These are phyloP conservation scores for Ophiostoma sp. DNA, from an alignment of 2,329 filamentous ascomycete genomes.

Conservation along the genomic window DNA sequence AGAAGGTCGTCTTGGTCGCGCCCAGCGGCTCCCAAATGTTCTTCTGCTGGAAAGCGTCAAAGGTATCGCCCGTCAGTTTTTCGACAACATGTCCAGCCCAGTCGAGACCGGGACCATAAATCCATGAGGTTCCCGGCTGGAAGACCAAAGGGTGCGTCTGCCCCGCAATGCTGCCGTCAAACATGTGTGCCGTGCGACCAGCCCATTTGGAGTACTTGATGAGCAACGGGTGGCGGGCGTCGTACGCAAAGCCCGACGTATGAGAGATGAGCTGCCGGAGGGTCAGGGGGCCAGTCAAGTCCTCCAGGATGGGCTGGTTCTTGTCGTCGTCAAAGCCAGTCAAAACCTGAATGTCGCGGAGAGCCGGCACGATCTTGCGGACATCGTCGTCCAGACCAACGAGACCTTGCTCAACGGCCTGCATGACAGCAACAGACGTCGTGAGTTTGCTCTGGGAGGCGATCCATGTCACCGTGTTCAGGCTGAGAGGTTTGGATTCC, in stretches of 20 bases:
- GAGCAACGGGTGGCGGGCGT: background rate
- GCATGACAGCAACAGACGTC: background rate
- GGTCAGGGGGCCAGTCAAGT: background rate
- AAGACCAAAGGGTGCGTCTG: slow-evolving; percentile 45
- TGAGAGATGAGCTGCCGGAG: background rate
- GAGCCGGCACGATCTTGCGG: slow-evolving; percentile 23
- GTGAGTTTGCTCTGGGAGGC: slow-evolving; percentile 23
- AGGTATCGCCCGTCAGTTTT: slow-evolving; percentile 43
- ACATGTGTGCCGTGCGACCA: background rate
- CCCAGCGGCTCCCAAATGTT: slow-evolving; percentile 49
- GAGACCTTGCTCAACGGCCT: background rate
- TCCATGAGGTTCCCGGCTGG: slow-evolving; percentile 54
- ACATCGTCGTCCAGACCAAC: slow-evolving; percentile 10
- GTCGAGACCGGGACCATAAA: slow-evolving; percentile 52
- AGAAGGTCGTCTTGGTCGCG: slow-evolving; percentile 43
- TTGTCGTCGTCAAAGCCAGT: background rate
- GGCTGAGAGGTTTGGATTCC: background rate
- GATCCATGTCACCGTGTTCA: slow-evolving; percentile 14
- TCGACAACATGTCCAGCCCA: slow-evolving; percentile 56
- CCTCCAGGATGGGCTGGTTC: background rate
- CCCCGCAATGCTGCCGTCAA: background rate
- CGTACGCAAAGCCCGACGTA: background rate
- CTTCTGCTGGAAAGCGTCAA: slow-evolving; percentile 47
- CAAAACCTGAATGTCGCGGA: background rate
- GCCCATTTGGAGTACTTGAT: background rate